A percentile compares a stretch with the other conserved stretches of the same genome.
Evolutionary conservation across 768 basidiomycete genomes (phyloP).

Genomic region (Leccinum imitatum): DNA sequence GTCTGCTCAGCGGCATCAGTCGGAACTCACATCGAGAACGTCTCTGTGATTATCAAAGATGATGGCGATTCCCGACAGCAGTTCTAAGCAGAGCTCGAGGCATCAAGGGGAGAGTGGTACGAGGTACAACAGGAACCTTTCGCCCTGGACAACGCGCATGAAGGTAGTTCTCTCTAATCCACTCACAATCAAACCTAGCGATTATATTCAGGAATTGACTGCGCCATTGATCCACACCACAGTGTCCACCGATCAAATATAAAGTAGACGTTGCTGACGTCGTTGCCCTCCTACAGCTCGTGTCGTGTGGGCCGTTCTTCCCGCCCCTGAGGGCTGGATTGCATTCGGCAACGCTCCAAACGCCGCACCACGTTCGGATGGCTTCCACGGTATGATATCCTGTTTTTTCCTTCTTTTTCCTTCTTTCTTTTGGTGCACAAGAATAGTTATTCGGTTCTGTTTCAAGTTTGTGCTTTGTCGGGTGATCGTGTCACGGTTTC

Average conservation of each 20-base stretch:
- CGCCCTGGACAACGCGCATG: slow-evolving; percentile 29
- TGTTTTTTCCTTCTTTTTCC: slow-evolving; percentile 20
- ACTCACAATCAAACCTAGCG: background rate
- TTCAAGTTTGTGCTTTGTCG: background rate
- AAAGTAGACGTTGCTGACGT: slow-evolving; percentile 53
- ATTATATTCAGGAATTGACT: slow-evolving; percentile 24
- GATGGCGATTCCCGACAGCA: slow-evolving; percentile 44
- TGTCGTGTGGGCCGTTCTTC: slow-evolving; percentile 72
- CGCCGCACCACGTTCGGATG: slow-evolving; percentile 49
- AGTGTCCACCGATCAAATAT: slow-evolving; percentile 30
- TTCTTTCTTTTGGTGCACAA: background rate
- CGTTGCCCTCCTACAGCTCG: slow-evolving; percentile 59
- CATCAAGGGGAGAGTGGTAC: slow-evolving; percentile 51
- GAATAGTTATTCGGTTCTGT: background rate
- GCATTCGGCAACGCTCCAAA: slow-evolving; percentile 62
- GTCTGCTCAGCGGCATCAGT: slow-evolving; percentile 45
- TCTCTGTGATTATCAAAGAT: slow-evolving; percentile 44
- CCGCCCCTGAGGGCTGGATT: slow-evolving; percentile 66
- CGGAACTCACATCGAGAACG: slow-evolving; percentile 47
- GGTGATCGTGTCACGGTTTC: background rate
- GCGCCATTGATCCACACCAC: slow-evolving; percentile 19
- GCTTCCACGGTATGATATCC: slow-evolving; percentile 56
- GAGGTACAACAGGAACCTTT: slow-evolving; percentile 43
- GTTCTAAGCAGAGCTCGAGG: slow-evolving; percentile 57
- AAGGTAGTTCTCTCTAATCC: background rate